These are phyloP conservation scores for Lentinus brumalis DNA, from an alignment of 768 basidiomycete species.

Conservation along the genomic window DNA sequence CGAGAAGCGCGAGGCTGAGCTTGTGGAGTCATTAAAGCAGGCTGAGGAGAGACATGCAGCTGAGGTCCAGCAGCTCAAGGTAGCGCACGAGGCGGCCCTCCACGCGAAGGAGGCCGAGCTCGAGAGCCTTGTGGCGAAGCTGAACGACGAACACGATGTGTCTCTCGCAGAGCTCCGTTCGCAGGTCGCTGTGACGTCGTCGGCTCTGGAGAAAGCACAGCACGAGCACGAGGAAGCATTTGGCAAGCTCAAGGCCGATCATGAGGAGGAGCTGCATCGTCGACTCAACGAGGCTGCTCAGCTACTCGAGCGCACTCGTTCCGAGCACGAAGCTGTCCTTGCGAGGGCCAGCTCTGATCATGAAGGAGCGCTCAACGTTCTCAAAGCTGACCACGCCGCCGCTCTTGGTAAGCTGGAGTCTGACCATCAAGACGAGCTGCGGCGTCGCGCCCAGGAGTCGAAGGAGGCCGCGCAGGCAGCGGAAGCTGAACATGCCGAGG, in stretches of 20 bases:
- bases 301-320: conserved; percentile 48
- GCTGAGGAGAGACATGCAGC: conserved; percentile 51
- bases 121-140: conserved; percentile 41
- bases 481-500: conserved; percentile 55
- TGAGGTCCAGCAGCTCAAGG: conserved; percentile 49
- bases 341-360: conserved; percentile 54
- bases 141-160: conserved; percentile 38
- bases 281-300: conserved; percentile 58
- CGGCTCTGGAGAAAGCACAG: conserved; percentile 38
- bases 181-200: conserved; percentile 34
- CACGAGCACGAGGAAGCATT: conserved; percentile 63
- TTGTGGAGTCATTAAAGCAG: conserved; percentile 51
- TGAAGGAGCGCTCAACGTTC: conserved; percentile 51
- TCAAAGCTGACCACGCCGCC: conserved; percentile 61
- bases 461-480: conserved; percentile 49
- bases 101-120: conserved; percentile 44
- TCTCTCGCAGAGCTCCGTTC: conserved; percentile 23
- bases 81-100: conserved; percentile 48
- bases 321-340: conserved; percentile 56
- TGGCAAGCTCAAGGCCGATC: conserved; percentile 49
- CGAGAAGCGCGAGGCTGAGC: conserved; percentile 55
- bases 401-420: conserved; percentile 51
- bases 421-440: conserved; percentile 55
- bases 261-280: conserved; percentile 45
- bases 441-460: conserved; percentile 53